Base-by-base conservation (phyloP, 371 early-diverging fungal species). In the Circinella umbellata region DNA sequence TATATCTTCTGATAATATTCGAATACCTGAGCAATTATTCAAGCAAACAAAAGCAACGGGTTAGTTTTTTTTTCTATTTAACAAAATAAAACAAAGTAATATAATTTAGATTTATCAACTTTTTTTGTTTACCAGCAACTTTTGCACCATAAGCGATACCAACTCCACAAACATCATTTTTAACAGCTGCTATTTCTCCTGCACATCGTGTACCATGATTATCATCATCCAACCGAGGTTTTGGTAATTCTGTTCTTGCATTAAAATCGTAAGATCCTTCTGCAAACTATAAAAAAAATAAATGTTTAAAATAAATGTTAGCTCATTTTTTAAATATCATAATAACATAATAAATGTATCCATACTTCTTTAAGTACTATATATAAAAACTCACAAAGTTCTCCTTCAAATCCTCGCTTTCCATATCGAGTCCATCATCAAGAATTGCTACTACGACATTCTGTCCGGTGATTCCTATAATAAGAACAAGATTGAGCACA, bases 191-290 rank as follows among this genome's bases (percentile, higher is more conserved):
- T 18, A 99, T 94, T 84, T 97, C 96, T 9, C 98, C 99, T 1
- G 99, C 99, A 82, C 98, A 98, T 47, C 99, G 86, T 3, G 99
- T 98, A 37, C 98, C 99, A 77, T 99, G 99, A 38, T 88, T 84
- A 76, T 99, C 99, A 67, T 95, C 94, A 4, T 37, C 17, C 1
- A 93, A 68, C 15, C 81, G 75, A 38, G 98, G 99, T 63, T 77
- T 89, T 3, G 99, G 99, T 42, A 90, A 73, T 46, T 73, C 73
- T 4, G 76, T 85, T 71, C 92, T 89, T 68, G 92, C 92, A 79
- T 98, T 98, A 74, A 93, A 98, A 76, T 98, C 98, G 70, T 94
- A 95, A 0, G 98, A 97, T 0, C 96, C 97, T 63, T 84, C 90
- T 4, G 87, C 87, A 76, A 83, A 90, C 94, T 93, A 77, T 7